These are phyloP conservation scores for Terana coerulea DNA, from an alignment of 768 basidiomycete species.

Conservation along the genomic window DNA sequence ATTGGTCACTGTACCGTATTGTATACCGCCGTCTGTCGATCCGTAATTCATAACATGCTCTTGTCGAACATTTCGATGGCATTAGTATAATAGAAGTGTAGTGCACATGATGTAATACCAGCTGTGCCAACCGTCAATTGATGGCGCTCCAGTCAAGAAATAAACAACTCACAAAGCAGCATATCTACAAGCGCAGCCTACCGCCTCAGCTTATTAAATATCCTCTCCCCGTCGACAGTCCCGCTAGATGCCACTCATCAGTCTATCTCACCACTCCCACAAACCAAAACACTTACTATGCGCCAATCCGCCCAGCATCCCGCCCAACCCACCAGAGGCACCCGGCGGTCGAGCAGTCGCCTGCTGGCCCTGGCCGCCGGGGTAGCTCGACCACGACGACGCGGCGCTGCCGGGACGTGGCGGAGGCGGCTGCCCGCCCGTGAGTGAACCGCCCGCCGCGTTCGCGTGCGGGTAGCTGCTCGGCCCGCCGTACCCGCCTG, in stretches of 20 bases:
- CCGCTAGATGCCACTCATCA: slow-evolving; percentile 10
- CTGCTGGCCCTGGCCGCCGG: background rate
- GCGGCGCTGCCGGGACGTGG: background rate
- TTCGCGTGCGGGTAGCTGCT: background rate
- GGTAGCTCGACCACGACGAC: background rate
- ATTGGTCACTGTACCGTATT: too few species aligned
- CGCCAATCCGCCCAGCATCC: slow-evolving; percentile 28
- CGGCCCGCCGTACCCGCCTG: background rate
- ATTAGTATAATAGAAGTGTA: too few species aligned
- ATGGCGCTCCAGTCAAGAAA: too few species aligned
- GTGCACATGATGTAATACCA: too few species aligned
- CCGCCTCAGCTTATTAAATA: slow-evolving; percentile 45
- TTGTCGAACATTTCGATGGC: too few species aligned
- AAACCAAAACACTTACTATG: slow-evolving; percentile 42
- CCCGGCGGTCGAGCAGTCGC: background rate
- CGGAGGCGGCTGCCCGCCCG: background rate
- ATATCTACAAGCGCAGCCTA: too few species aligned
- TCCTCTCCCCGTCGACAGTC: slow-evolving; percentile 38
- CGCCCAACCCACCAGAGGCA: background rate
- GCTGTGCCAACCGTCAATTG: too few species aligned
- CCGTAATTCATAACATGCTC: too few species aligned
- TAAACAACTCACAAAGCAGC: too few species aligned
- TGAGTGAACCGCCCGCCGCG: background rate
- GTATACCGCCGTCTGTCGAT: too few species aligned
- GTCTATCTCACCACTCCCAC: slow-evolving; percentile 3